phyloP scores from a whole-genome alignment of 768 basidiomycete genomes.

The Scleroderma citrinum region DNA sequence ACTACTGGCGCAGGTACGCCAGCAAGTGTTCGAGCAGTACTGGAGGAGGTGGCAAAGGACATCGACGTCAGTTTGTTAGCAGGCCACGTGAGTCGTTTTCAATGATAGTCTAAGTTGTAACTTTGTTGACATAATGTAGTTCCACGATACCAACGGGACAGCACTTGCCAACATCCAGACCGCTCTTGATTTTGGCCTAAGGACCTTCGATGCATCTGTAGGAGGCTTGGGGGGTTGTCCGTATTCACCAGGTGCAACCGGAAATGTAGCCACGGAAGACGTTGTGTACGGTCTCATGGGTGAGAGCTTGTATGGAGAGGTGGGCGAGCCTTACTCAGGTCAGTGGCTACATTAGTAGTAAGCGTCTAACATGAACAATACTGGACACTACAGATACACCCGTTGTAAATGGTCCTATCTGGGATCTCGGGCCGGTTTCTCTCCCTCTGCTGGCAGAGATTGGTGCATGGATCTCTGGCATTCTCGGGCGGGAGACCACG shows the following conservation, averaged over 20 bases:
- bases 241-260: constrained; percentile 93
- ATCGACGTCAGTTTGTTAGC: constrained; percentile 67
- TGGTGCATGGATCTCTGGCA: constrained; percentile 77
- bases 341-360: background rate
- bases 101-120: constrained; percentile 12
- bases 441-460: constrained; percentile 66
- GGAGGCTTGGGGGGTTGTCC: constrained; percentile 94
- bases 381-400: background rate
- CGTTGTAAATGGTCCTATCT: constrained; percentile 8
- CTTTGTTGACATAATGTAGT: constrained; percentile 35
- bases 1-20: constrained; percentile 88
- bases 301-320: constrained; percentile 50
- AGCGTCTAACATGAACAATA: background rate
- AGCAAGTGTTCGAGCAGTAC: constrained; percentile 54
- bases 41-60: constrained; percentile 61
- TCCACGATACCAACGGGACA: constrained; percentile 88
- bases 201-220: constrained; percentile 78
- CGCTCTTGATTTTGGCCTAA: constrained; percentile 67
- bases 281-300: constrained; percentile 75
- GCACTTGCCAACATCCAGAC: constrained; percentile 71
- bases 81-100: constrained; percentile 39
- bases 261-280: constrained; percentile 93
- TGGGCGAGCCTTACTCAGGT: constrained; percentile 29
- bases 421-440: constrained; percentile 41
- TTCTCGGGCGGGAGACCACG: constrained; percentile 59